Percentiles rank a stretch among this genome's conserved stretches.
Conservation (phyloP, 164 flowering plant species). For the Houttuynia cordata region DNA sequence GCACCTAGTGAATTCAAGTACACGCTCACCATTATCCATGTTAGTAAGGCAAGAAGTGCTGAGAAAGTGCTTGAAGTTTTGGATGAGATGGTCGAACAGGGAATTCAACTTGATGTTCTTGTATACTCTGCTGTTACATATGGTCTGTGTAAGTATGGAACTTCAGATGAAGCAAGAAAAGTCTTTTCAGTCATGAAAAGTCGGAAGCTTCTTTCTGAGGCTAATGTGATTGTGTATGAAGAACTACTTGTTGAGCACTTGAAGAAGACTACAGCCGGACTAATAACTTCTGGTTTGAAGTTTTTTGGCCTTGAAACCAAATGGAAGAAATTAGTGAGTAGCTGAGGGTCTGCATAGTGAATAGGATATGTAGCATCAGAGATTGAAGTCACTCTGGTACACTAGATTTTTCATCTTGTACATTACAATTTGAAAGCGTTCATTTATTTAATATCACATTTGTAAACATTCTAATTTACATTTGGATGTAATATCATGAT, state of each 20-base stretch:
- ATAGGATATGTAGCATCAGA: conserved; percentile 1
- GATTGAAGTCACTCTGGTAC: neutral
- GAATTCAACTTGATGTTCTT: conserved; percentile 36
- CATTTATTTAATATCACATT: too few relatives aligned
- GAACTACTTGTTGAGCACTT: conserved; percentile 68
- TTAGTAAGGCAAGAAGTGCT: conserved; percentile 45
- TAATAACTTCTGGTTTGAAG: conserved; percentile 63
- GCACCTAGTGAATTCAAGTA: conserved; percentile 88
- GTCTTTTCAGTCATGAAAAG: conserved; percentile 46
- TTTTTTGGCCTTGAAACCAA: conserved; percentile 71
- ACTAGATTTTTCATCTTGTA: neutral
- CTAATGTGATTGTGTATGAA: conserved; percentile 55
- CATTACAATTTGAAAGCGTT: neutral
- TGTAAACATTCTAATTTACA: too few relatives aligned
- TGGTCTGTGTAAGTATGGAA: conserved; percentile 79
- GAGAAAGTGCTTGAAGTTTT: conserved; percentile 64
- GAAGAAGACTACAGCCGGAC: conserved; percentile 68
- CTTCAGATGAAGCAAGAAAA: conserved; percentile 71
- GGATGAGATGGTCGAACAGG: conserved; percentile 73
- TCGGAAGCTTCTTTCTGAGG: conserved; percentile 53
- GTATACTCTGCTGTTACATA: conserved; percentile 55
- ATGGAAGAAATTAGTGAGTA: conserved; percentile 44
- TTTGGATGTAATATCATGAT: too few relatives aligned
- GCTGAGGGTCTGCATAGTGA: conserved; percentile 20
- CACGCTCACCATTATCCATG: conserved; percentile 54